phyloP scores from a whole-genome alignment of 2,329 filamentous ascomycete species.

The Aspergillus pseudonomiae region DNA sequence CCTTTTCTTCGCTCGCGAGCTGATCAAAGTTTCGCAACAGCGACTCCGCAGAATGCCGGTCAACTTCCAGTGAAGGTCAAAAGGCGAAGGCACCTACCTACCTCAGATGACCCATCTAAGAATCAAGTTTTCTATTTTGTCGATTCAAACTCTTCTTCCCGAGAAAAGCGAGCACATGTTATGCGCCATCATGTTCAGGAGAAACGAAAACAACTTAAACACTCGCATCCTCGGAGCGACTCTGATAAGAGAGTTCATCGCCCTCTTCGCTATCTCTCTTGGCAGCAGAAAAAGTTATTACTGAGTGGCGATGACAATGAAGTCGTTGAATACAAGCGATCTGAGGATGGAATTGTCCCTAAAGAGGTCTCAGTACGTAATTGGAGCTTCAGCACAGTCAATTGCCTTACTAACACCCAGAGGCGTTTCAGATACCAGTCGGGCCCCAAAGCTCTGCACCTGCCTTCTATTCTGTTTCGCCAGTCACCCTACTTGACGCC shows the following conservation, averaged over 20 bases:
- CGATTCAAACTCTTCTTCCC: constrained; percentile 42
- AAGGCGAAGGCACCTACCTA: constrained; percentile 32
- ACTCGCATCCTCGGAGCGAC: constrained; percentile 24
- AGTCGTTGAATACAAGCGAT: background rate
- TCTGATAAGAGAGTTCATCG: constrained; percentile 19
- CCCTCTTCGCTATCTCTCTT: constrained; percentile 25
- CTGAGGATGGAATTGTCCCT: background rate
- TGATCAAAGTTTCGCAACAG: constrained; percentile 21
- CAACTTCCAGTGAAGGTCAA: constrained; percentile 23
- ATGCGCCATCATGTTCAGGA: constrained; percentile 50
- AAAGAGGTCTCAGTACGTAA: constrained; percentile 6
- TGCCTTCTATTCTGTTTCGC: constrained; percentile 23
- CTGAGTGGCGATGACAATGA: constrained; percentile 5
- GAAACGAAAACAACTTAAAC: constrained; percentile 39
- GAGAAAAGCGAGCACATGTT: constrained; percentile 48
- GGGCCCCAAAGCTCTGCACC: constrained; percentile 18
- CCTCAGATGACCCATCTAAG: constrained; percentile 25
- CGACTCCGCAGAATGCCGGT: constrained; percentile 18
- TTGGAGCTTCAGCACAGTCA: background rate
- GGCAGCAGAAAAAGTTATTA: constrained; percentile 24
- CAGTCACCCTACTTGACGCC: constrained; percentile 30
- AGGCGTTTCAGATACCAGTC: constrained; percentile 18
- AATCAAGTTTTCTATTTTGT: constrained; percentile 46
- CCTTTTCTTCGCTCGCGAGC: constrained; percentile 3
- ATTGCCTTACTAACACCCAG: background rate